phyloP scores from a whole-genome alignment of 2,329 filamentous ascomycete genomes.

The Ophiobolus disseminans region DNA sequence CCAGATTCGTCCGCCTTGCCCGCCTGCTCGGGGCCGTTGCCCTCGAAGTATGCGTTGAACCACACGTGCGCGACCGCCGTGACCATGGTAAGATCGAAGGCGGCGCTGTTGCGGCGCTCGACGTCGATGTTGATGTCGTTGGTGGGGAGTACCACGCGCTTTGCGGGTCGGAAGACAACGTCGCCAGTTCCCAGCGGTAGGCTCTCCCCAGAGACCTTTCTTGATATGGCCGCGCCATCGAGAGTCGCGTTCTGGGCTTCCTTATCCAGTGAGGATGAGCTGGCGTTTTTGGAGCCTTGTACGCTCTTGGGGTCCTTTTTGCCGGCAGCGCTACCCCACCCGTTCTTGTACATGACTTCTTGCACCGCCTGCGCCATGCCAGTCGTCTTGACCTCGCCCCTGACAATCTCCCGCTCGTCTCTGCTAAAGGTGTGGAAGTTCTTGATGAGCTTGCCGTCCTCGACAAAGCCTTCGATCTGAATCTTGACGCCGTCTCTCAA shows the following conservation, averaged over 20 bases:
- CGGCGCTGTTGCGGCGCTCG: slow-evolving; percentile 81
- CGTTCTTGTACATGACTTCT: slow-evolving; percentile 53
- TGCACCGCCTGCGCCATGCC: slow-evolving; percentile 55
- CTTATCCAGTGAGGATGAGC: slow-evolving; percentile 23
- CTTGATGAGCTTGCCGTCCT: slow-evolving; percentile 89
- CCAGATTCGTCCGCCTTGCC: slow-evolving; percentile 73
- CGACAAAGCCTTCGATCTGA: slow-evolving; percentile 80
- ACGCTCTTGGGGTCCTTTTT: slow-evolving; percentile 25
- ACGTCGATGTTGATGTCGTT: slow-evolving; percentile 91
- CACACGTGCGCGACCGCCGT: slow-evolving; percentile 93
- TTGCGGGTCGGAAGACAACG: slow-evolving; percentile 77
- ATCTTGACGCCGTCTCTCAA: slow-evolving; percentile 87
- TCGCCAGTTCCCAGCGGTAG: slow-evolving; percentile 67
- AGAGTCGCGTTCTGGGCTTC: slow-evolving; percentile 10
- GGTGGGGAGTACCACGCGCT: slow-evolving; percentile 73
- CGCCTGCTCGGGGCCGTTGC: slow-evolving; percentile 71
- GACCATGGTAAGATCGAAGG: slow-evolving; percentile 82
- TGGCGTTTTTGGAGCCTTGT: slow-evolving; percentile 27
- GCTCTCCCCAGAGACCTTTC: slow-evolving; percentile 29
- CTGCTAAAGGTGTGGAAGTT: slow-evolving; percentile 80
- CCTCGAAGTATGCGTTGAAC: slow-evolving; percentile 97
- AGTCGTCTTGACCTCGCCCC: slow-evolving; percentile 57
- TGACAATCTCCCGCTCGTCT: slow-evolving; percentile 73
- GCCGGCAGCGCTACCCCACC: slow-evolving; percentile 34
- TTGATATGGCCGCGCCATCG: slow-evolving; percentile 24